phyloP scores from a whole-genome alignment of 331 rosid genomes.

The Rosa hybrid region DNA sequence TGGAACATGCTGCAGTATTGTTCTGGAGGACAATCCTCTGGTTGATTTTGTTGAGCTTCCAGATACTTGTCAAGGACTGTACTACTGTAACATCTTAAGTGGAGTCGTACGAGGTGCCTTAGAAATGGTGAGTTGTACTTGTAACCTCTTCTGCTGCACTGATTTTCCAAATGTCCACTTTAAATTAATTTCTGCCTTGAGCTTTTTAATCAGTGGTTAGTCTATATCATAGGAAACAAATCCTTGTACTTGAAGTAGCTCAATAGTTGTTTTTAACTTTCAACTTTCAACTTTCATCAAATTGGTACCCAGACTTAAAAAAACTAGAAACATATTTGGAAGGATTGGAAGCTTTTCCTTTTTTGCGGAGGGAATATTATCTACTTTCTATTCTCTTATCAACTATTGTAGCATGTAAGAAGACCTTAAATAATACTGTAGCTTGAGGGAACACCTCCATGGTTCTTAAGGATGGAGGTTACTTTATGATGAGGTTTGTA shows the following conservation, averaged over 20 bases:
- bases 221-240: background rate
- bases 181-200: background rate
- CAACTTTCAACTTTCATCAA: background rate
- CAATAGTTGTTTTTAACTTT: background rate
- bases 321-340: background rate
- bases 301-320: background rate
- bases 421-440: background rate
- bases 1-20: constrained; percentile 85
- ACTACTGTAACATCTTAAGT: constrained; percentile 89
- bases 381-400: background rate
- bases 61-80: constrained; percentile 88
- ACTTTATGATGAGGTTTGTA: background rate
- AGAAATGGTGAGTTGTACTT: constrained; percentile 76
- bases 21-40: constrained; percentile 94
- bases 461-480: background rate
- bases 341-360: background rate
- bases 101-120: constrained; percentile 97
- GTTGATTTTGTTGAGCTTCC: constrained; percentile 99
- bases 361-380: background rate
- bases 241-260: background rate
- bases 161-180: constrained; percentile 8
- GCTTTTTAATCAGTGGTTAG: background rate
- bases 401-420: background rate
- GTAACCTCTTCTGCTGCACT: constrained; percentile 1
- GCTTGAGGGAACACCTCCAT: background rate